Percentiles rank a stretch among this genome's conserved stretches.
These are phyloP conservation scores for Petrea volubilis DNA, from an alignment of 257 asterid species.

Conservation along the genomic window DNA sequence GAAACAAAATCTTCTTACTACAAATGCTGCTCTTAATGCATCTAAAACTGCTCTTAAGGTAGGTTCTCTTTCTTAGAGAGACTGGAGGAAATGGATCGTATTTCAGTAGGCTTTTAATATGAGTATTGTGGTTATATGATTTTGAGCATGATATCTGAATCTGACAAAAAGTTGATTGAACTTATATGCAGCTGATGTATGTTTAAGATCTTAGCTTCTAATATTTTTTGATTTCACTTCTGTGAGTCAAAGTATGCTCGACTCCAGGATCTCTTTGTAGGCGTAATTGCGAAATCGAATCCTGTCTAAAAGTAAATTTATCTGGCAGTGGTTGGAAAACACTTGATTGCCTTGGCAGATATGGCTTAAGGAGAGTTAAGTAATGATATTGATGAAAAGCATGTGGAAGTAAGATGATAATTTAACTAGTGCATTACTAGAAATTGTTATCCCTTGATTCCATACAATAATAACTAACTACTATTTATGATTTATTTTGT, in stretches of 20 bases:
- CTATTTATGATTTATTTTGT: background rate
- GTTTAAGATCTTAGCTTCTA: background rate
- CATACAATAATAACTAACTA: background rate
- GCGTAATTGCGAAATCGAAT: background rate
- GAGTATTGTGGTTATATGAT: conserved; percentile 5
- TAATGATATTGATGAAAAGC: conserved; percentile 9
- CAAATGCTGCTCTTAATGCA: conserved; percentile 58
- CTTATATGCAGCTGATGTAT: conserved; percentile 8
- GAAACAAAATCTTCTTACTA: conserved; percentile 62
- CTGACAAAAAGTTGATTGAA: background rate
- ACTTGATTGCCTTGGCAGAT: conserved; percentile 12
- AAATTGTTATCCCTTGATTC: conserved; percentile 2
- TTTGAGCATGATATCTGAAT: conserved; percentile 8
- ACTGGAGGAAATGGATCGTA: conserved; percentile 12
- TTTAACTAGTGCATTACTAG: conserved; percentile 10
- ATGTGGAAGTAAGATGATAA: background rate
- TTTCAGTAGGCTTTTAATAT: conserved; percentile 3
- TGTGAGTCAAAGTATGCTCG: background rate
- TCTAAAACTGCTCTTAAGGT: conserved; percentile 69
- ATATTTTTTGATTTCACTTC: conserved; percentile 5
- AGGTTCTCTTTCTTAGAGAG: conserved; percentile 18
- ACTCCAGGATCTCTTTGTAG: conserved; percentile 11
- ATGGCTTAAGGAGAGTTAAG: conserved; percentile 10
- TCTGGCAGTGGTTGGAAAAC: conserved; percentile 12
- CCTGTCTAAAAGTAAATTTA: background rate